These are phyloP conservation scores for Pseudocercospora vitis DNA, from an alignment of 2,329 filamentous ascomycete species.

Conservation along the genomic window DNA sequence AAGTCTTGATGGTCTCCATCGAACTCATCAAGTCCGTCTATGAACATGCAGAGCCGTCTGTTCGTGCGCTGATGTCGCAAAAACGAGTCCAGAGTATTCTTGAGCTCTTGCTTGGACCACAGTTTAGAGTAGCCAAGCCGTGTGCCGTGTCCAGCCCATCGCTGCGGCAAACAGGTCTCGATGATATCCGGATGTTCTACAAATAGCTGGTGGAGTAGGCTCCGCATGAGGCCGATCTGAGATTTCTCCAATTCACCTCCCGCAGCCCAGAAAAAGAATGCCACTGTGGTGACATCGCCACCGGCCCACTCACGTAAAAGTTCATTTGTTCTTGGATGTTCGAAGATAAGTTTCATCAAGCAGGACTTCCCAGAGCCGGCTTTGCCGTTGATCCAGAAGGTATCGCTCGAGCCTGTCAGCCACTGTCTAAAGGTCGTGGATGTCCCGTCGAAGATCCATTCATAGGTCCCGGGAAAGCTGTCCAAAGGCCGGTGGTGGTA, in stretches of 20 bases:
- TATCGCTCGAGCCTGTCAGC: not conserved
- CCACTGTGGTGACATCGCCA: no score
- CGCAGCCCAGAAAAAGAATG: not conserved
- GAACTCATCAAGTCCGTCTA: conserved; percentile 3
- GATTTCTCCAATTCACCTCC: not conserved
- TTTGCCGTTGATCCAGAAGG: not conserved
- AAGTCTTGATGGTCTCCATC: not conserved
- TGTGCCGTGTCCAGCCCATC: not conserved
- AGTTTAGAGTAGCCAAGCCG: not conserved
- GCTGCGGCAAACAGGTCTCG: not conserved
- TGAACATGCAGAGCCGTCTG: not conserved
- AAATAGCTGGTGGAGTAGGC: not conserved
- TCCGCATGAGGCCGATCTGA: not conserved
- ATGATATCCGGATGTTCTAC: not conserved
- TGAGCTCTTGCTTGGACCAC: not conserved
- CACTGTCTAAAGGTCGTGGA: not conserved
- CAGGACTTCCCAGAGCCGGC: not conserved
- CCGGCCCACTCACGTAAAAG: not conserved
- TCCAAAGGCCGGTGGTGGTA: conserved; percentile 3
- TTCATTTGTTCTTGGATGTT: not conserved
- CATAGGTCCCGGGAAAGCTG: conserved; percentile 1
- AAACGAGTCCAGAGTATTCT: not conserved
- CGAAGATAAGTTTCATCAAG: not conserved
- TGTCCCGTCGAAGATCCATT: not conserved
- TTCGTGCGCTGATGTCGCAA: not conserved